Base-by-base conservation (phyloP, 1,139 yeast genomes). In the Yamadazyma diospyri region DNA sequence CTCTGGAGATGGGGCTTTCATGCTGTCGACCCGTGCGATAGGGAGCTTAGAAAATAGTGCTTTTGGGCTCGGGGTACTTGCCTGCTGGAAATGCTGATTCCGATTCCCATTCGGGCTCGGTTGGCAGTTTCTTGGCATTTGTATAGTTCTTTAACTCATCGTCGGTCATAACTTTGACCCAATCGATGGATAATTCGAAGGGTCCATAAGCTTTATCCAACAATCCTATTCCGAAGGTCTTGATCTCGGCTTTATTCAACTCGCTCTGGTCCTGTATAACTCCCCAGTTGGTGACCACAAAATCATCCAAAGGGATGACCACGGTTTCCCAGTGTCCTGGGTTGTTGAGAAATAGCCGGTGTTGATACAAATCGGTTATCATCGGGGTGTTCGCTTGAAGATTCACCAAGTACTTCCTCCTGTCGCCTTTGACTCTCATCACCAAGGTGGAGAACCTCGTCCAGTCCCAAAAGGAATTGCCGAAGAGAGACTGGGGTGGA, bases 251-350 rank as follows among this genome's bases (percentile, higher is more conserved):
- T 46, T 75, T 76, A 52, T 84, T 83, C 52, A 86, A 52, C 40
- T 67, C 74, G 34, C 63, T 57, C 13, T 78, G 78, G 42, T 80
- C 84, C 60, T 82, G 92, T 37, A 86, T 80, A 20, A 76, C 77
- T 8, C 95, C 95, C 73, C 86, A 79, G 50, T 83, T 84, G 18
- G 95, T 86, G 60, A 85, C 68, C 35, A 85, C 89, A 57, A 86
- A 84, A 50, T 83, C 92, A 43, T 78, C 71, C 36, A 86, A 64
- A 28, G 94, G 88, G 23, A 85, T 78, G 22, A 80, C 76, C 19
- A 85, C 88, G 1, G 88, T 81, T 51, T 86, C 94, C 95, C 95
- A 86, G 41, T 78, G 69, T 3, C 89, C 89, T 0, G 89, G 88
- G 23, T 68, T 72, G 44, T 78, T 76, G 40, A 85, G 64, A 48